Evolutionary conservation across 75 land plant genomes (phyloP), one percentile per base, ranked within the genome.

Genomic region (Pseudotsuga menziesii): DNA sequence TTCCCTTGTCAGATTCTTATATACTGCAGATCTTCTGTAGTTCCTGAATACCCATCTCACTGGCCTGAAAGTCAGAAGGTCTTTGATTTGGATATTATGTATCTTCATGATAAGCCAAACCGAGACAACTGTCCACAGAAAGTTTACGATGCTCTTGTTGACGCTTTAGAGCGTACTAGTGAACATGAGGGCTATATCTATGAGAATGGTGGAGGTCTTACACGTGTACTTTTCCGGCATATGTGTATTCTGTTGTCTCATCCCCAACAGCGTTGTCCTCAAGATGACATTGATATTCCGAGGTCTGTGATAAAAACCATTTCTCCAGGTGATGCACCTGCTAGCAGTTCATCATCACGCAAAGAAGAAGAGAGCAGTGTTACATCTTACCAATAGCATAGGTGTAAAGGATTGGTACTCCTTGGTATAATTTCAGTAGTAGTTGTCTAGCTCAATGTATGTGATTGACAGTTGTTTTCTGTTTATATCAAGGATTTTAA

Each of bases 101-200:
- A 96, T 72, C 90, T 96, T 60, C 99, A 96, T 73, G 98, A 96
- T 75, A 94, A 94, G 87, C 99, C 99, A 13, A 81, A 82, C 12
- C 87, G 87, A 26, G 90, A 84, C 3, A 96, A 96, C 80, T 89
- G 99, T 77, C 99, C 99, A 1, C 99, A 96, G 83, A 79, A 80
- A 71, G 99, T 96, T 12, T 96, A 92, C 73, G 99, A 96, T 82
- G 79, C 91, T 9, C 83, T 96, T 36, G 98, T 94, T 27, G 98
- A 94, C 39, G 88, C 93, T 29, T 83, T 96, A 15, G 99, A 96
- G 56, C 83, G 86, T 57, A 93, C 94, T n/a, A 88, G 86, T 69
- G 89, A 88, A 60, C 75, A 85, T 36, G 98, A 95, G 44, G 94
- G 98, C 76, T 96, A 94, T 87, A 92, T 96, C 36, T 87, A 78